A percentile compares a stretch with the other conserved stretches of the same genome.
These are phyloP conservation scores for Epichloe festucae DNA, from an alignment of 2,329 filamentous ascomycete species.

Conservation along the genomic window DNA sequence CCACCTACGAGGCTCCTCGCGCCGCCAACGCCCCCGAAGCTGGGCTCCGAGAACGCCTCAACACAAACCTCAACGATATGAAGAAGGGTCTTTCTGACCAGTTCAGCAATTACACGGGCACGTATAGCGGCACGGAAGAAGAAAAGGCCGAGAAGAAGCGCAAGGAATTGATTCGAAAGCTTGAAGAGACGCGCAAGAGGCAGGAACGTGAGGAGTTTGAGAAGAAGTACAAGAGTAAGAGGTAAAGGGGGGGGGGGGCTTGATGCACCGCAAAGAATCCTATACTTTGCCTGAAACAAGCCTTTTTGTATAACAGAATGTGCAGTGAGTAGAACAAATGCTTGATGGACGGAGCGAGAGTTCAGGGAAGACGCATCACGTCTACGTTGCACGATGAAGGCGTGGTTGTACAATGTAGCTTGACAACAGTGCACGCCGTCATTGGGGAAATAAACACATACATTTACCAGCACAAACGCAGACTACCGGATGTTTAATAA, in stretches of 20 bases:
- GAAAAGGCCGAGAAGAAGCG: constrained; percentile 24
- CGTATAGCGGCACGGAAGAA: constrained; percentile 17
- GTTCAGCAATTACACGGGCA: constrained; percentile 22
- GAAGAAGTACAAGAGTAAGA: constrained; percentile 26
- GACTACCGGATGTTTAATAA: no score
- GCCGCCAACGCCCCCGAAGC: constrained; percentile 7
- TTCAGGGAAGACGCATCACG: no score
- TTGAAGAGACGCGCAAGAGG: constrained; percentile 22
- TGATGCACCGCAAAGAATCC: background rate
- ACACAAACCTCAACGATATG: constrained; percentile 20
- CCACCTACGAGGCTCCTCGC: constrained; percentile 24
- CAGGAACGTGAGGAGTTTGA: constrained; percentile 26
- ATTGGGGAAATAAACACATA: no score
- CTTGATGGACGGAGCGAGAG: no score
- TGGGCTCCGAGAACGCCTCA: constrained; percentile 20
- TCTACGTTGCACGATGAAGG: no score
- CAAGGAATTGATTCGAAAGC: constrained; percentile 20
- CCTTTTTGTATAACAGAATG: no score
- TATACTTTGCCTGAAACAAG: no score
- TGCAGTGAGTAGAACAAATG: no score
- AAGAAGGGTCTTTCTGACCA: constrained; percentile 25
- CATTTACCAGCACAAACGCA: no score
- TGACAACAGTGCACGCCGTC: no score
- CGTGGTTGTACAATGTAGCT: no score
- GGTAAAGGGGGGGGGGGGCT: constrained; percentile 3